These are phyloP conservation scores for Schizophyllum commune DNA, from an alignment of 1,284 basidiomycete species.

Conservation along the genomic window DNA sequence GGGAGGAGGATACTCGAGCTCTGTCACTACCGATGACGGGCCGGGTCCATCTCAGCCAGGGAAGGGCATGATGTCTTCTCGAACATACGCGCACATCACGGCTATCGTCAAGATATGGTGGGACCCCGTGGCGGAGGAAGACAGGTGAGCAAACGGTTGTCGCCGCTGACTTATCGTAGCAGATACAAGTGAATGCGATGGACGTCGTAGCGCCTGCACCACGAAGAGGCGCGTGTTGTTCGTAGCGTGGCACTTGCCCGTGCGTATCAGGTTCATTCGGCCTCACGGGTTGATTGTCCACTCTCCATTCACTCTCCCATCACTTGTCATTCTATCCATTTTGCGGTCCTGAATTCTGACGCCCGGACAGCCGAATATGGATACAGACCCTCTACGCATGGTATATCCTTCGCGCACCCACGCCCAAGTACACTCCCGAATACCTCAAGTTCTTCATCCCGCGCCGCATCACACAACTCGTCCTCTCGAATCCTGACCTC, in stretches of 20 bases:
- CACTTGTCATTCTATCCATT: no score
- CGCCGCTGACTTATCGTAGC: no score
- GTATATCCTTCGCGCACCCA: constrained; percentile 53
- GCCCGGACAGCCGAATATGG: constrained; percentile 37
- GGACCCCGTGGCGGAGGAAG: background rate
- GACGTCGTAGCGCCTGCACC: no score
- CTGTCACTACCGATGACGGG: background rate
- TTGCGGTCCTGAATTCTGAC: no score
- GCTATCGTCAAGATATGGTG: background rate
- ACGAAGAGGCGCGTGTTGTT: no score
- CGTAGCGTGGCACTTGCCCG: no score
- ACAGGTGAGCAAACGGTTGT: background rate
- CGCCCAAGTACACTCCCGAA: constrained; percentile 31
- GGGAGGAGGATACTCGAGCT: background rate
- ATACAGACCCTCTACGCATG: constrained; percentile 39
- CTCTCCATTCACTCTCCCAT: no score
- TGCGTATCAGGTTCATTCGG: background rate
- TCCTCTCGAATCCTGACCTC: constrained; percentile 29
- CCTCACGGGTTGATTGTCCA: constrained; percentile 21
- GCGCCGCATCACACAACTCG: constrained; percentile 39
- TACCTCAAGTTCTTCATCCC: constrained; percentile 38
- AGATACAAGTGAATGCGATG: no score
- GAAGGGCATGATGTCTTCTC: background rate
- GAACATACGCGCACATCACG: background rate
- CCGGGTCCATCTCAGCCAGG: background rate